Conservation (phyloP, 2,329 filamentous ascomycete genomes). For the Cercospora citrullina region DNA sequence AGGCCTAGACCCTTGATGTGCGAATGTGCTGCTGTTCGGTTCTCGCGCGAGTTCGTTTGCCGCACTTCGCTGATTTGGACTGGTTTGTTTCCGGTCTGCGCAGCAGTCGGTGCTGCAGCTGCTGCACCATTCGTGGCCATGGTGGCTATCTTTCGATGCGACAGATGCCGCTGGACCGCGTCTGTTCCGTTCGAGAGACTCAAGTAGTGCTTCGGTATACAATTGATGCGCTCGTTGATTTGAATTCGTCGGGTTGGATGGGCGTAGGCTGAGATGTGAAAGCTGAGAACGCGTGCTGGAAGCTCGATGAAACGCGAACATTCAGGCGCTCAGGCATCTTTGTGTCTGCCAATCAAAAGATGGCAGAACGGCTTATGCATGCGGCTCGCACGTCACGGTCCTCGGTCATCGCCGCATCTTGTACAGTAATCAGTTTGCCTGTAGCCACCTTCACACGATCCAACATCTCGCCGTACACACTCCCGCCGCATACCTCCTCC, state of each 20-base stretch:
- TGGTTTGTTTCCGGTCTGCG: slow-evolving; percentile 34
- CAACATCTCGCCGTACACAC: neutral
- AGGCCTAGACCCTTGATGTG: slow-evolving; percentile 96
- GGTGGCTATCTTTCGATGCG: neutral
- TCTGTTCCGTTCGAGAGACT: neutral
- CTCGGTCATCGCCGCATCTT: slow-evolving; percentile 4
- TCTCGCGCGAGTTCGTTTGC: slow-evolving; percentile 64
- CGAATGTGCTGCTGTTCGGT: slow-evolving; percentile 92
- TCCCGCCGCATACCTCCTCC: neutral
- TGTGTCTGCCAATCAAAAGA: neutral
- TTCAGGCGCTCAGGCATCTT: neutral
- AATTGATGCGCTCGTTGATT: neutral
- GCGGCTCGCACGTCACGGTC: slow-evolving; percentile 5
- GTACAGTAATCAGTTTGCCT: slow-evolving; percentile 7
- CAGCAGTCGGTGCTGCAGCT: slow-evolving; percentile 28
- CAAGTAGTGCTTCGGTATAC: neutral
- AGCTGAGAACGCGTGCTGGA: slow-evolving; percentile 2
- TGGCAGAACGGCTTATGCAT: slow-evolving; percentile 3
- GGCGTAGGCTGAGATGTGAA: neutral
- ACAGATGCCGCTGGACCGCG: neutral
- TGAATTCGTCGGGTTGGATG: neutral
- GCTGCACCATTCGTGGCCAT: slow-evolving; percentile 34
- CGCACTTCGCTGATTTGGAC: slow-evolving; percentile 42
- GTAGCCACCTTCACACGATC: neutral
- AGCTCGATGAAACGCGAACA: neutral